These are phyloP conservation scores for Phytophthora foliorum DNA, from an alignment of 352 stramenopile species.

Conservation along the genomic window DNA sequence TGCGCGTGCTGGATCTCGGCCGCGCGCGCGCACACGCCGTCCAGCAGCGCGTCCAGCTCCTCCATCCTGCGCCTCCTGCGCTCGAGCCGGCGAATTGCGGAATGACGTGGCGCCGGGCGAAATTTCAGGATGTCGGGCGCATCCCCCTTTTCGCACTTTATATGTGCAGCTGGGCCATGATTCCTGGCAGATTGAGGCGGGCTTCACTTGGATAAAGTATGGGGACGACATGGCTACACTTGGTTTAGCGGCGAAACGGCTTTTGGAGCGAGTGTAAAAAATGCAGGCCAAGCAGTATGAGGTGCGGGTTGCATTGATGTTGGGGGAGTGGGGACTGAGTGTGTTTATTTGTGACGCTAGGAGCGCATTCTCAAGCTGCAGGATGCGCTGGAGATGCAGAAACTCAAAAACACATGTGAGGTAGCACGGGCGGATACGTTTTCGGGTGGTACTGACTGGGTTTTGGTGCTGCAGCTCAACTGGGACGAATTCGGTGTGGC, in stretches of 20 bases:
- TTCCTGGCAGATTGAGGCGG: conserved; percentile 2
- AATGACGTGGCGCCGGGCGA: background rate
- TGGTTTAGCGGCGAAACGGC: background rate
- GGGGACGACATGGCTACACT: background rate
- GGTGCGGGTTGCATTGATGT: conserved; percentile 28
- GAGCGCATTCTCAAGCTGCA: conserved; percentile 85
- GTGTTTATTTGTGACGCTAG: conserved; percentile 30
- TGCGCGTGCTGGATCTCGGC: conserved; percentile 43
- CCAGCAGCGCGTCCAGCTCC: conserved; percentile 73
- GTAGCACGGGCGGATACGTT: conserved; percentile 3
- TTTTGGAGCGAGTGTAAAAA: background rate
- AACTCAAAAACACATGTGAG: conserved; percentile 84
- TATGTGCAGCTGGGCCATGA: background rate
- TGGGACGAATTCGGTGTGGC: conserved; percentile 64
- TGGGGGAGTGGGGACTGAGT: background rate
- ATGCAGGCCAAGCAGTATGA: conserved; percentile 84
- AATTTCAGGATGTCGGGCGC: background rate
- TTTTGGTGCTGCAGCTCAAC: conserved; percentile 50
- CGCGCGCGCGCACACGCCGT: conserved; percentile 52
- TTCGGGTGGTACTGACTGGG: background rate
- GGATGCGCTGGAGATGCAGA: conserved; percentile 81
- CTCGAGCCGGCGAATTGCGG: background rate
- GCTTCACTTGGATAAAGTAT: conserved; percentile 1
- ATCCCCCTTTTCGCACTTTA: background rate
- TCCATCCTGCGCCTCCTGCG: conserved; percentile 39